A percentile compares a stretch with the other conserved stretches of the same genome.
Conservation (phyloP, 1,139 yeast genomes). For the Magnusiomyces magnusii region DNA sequence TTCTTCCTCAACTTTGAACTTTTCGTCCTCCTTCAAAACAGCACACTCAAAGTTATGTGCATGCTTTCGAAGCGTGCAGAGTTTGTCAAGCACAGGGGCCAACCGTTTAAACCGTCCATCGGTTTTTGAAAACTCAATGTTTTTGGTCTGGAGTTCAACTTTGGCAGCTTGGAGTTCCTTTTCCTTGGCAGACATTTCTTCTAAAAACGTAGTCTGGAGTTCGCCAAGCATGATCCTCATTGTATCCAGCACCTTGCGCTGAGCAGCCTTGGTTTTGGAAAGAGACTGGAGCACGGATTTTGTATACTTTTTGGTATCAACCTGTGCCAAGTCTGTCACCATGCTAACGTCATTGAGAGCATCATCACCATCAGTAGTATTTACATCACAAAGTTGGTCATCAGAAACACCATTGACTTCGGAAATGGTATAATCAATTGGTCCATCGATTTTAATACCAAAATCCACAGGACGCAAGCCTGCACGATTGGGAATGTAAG, state of each 20-base stretch:
- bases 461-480: slow-evolving; percentile 84
- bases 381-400: neutral
- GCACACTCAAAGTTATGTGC: slow-evolving; percentile 50
- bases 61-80: slow-evolving; percentile 25
- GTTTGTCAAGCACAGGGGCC: neutral
- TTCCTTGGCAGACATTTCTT: slow-evolving; percentile 43
- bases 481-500: slow-evolving; percentile 66
- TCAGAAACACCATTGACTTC: neutral
- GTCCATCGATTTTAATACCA: slow-evolving; percentile 41
- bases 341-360: neutral
- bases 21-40: slow-evolving; percentile 47
- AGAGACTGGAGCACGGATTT: slow-evolving; percentile 2
- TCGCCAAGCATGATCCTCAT: slow-evolving; percentile 30
- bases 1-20: slow-evolving; percentile 39
- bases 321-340: neutral
- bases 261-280: slow-evolving; percentile 30
- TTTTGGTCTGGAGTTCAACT: neutral
- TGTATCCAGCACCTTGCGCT: slow-evolving; percentile 30
- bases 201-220: slow-evolving; percentile 41
- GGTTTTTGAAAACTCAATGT: slow-evolving; percentile 35
- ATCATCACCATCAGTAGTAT: neutral
- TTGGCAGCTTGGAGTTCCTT: slow-evolving; percentile 31
- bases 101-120: slow-evolving; percentile 27
- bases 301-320: neutral
- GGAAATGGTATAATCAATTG: neutral